Evolutionary conservation across 306 rosid species (phyloP).

Genomic region (Pterocarpus macrocarpus): DNA sequence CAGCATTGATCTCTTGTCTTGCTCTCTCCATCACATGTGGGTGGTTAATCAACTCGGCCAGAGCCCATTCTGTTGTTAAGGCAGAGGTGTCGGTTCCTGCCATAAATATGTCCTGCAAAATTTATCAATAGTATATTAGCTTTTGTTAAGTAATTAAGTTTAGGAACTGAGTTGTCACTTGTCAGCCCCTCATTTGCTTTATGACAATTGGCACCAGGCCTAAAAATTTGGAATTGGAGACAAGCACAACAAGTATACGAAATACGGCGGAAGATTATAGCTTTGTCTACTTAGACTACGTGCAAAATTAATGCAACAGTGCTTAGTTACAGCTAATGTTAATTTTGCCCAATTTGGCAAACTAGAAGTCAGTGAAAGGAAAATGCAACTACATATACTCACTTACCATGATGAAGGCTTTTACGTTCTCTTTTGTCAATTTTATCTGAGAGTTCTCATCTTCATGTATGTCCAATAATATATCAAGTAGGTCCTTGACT

Average conservation of each 20-base stretch:
- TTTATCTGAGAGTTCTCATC: constrained; percentile 58
- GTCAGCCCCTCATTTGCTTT: not conserved
- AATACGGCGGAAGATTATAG: not conserved
- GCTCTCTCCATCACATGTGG: constrained; percentile 71
- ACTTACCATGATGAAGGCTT: constrained; percentile 72
- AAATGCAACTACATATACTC: not conserved
- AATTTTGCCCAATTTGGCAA: not conserved
- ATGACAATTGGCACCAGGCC: constrained; percentile 15
- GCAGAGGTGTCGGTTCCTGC: constrained; percentile 79
- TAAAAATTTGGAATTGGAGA: not conserved
- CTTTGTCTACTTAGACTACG: not conserved
- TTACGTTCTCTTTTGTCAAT: constrained; percentile 66
- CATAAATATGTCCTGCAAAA: constrained; percentile 60
- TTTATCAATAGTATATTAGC: not conserved
- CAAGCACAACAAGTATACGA: not conserved
- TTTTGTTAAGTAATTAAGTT: not conserved
- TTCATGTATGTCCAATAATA: constrained; percentile 62
- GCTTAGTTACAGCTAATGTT: not conserved
- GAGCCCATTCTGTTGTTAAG: constrained; percentile 65
- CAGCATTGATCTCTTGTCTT: constrained; percentile 65
- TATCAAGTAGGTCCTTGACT: constrained; percentile 64
- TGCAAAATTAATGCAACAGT: not conserved
- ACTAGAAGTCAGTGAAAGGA: not conserved
- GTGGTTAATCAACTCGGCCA: constrained; percentile 74
- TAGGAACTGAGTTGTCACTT: not conserved